Conservation (phyloP, 495 filamentous ascomycete genomes). For the Annulohypoxylon nitens region DNA sequence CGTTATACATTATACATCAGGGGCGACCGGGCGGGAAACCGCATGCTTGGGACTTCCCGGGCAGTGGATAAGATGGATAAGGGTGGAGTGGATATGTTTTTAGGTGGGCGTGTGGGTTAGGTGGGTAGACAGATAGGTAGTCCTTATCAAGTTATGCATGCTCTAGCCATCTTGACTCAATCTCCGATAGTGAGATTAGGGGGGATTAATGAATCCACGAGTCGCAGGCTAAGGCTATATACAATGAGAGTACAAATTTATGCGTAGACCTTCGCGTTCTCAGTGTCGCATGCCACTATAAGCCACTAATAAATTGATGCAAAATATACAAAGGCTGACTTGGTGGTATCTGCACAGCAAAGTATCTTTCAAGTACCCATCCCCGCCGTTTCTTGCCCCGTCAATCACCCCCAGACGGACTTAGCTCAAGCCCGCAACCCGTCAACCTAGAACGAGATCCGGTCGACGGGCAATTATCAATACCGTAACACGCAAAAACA, state of each 20-base stretch:
- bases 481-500: constrained; percentile 18
- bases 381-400: background rate
- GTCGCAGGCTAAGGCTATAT: background rate
- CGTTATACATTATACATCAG: constrained; percentile 21
- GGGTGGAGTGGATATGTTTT: background rate
- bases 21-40: constrained; percentile 11
- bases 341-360: background rate
- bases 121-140: background rate
- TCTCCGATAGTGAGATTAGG: constrained; percentile 27
- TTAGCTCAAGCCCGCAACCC: constrained; percentile 33
- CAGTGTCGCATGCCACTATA: background rate
- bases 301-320: background rate
- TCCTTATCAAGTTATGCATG: constrained; percentile 18
- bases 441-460: constrained; percentile 9
- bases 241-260: background rate
- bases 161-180: constrained; percentile 15
- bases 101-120: background rate
- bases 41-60: constrained; percentile 24
- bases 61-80: background rate
- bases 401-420: constrained; percentile 33
- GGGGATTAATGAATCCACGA: constrained; percentile 10
- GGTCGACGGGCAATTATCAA: constrained; percentile 35
- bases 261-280: background rate
- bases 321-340: background rate
- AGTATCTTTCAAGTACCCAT: constrained; percentile 18